Base-by-base conservation (phyloP, 352 stramenopile genomes). In the Phytopythium sindhum region DNA sequence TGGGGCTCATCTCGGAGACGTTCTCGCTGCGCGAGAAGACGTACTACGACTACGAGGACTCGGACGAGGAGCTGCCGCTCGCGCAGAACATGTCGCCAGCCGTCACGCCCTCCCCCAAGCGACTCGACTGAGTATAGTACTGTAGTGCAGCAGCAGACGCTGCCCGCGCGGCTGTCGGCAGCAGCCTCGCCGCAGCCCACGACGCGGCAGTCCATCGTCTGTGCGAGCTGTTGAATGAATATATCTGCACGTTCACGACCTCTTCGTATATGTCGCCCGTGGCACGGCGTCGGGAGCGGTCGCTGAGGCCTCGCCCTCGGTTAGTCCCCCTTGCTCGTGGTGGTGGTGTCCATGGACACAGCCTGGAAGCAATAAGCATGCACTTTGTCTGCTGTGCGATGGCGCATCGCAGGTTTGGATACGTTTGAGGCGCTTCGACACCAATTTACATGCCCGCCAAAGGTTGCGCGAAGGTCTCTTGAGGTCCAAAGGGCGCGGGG, bases 31-130 rank as follows among this genome's bases (percentile, higher is more conserved):
- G 78, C 59, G 80, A 75, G 57, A 75, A 77, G 48, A 75, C 78
- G 23, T 77, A 84, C 68, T 89, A 83, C 61, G 80, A 81, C 52
- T 75, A 85, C 2, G 81, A 86, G 51, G 81, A 92, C 64, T 89
- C 84, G 41, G 81, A 92, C 33, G 84, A 90, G 42, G 80, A 88
- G 29, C 67, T 90, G 39, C 81, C 84, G 29, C 69, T 92, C 23
- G 75, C 80, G 28, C 72, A 82, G 60, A 82, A 90, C 68, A 89
- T 81, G 77, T 90, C 84, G 4, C 84, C 84, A 12, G 56, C 56
- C 11, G 39, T 42, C 56, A 52, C 56, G 56, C 56, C 41, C 39
- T 58, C 42, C 23, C 62, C 26, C 42, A 52, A 63, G 21, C 56
- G 14, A 3, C 41, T 61, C 26, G 56, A 42, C 54, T 60, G 54